Base-by-base conservation (phyloP, 176 grass and related monocot genomes). In the Leersia perrieri region DNA sequence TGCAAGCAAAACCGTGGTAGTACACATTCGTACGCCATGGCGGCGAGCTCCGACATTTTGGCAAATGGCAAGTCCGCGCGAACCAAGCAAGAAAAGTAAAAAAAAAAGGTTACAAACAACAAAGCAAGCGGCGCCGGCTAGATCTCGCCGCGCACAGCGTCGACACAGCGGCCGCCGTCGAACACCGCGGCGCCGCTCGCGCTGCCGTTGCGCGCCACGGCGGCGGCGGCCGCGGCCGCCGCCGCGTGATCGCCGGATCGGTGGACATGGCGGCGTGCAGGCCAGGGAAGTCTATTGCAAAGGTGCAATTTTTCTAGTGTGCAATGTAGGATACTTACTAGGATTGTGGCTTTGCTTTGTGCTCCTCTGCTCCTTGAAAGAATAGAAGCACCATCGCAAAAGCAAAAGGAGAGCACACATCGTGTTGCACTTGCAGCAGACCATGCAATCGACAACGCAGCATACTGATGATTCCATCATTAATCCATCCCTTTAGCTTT, bases 121-220 rank as follows among this genome's bases (percentile, higher is more conserved):
- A 3, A 55, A 55, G 22, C 5, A 55, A 9, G 51, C 51, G 11
- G 4, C 18, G 10, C 20, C 34, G 45, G 5, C 67, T 68, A 86
- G 30, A 75, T 60, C 62, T 81, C 85, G 53, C 39, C 16, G 23
- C 9, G 51, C 5, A 63, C 72, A 18, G 85, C 85, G 39, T 87
- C 78, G 32, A 76, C 9, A 53, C 85, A 82, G 4, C 85, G 36
- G 78, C 72, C 72, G 39, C 85, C 85, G 41, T 70, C 25, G 72
- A 69, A 87, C 64, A 63, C 72, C 10, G 34, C 30, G 1, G 69
- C 14, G 1, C 4, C 18, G 25, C 33, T n/a, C n/a, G n/a, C n/a
- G n/a, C n/a, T 25, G 13, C 25, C 41, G 2, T 3, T 9, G 47
- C 36, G 74, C 39, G 25, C 18, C 3, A 20, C 18, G 33, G 8